phyloP scores from a whole-genome alignment of 352 stramenopile genomes.

The Globisporangium heterothallicum region DNA sequence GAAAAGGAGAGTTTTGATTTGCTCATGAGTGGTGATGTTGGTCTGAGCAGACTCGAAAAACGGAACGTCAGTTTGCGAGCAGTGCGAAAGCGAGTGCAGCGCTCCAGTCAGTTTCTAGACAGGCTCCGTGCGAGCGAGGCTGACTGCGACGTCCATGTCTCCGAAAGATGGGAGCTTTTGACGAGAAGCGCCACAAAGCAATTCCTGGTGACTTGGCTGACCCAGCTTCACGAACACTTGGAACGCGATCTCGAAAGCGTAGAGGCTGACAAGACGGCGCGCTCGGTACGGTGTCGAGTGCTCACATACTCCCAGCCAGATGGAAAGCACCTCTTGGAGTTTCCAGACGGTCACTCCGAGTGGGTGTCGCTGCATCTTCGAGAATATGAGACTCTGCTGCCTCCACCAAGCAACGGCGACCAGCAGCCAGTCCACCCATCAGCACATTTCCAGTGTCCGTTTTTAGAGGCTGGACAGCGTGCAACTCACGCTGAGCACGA shows the following conservation, averaged over 20 bases:
- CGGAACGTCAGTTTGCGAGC: slow-evolving; percentile 4
- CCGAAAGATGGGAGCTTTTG: slow-evolving; percentile 1
- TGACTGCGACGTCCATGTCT: neutral
- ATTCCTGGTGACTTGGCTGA: slow-evolving; percentile 9
- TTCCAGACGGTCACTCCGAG: slow-evolving; percentile 37
- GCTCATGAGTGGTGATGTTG: slow-evolving; percentile 20
- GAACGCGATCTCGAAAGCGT: slow-evolving; percentile 4
- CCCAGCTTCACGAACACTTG: neutral
- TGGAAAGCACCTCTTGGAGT: slow-evolving; percentile 42
- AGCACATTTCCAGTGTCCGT: slow-evolving; percentile 30
- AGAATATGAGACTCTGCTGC: slow-evolving; percentile 37
- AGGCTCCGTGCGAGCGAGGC: neutral
- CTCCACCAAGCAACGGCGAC: neutral
- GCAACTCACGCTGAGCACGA: slow-evolving; percentile 24
- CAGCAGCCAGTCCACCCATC: too few relatives aligned
- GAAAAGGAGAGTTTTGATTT: neutral
- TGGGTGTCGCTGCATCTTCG: slow-evolving; percentile 34
- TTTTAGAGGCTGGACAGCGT: slow-evolving; percentile 11
- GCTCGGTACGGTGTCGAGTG: slow-evolving; percentile 25
- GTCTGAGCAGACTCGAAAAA: neutral
- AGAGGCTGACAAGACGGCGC: slow-evolving; percentile 7
- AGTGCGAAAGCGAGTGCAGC: slow-evolving; percentile 1
- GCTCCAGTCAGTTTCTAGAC: slow-evolving; percentile 3
- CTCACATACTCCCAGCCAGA: slow-evolving; percentile 33
- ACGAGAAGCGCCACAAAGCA: neutral